Base-by-base conservation (phyloP, 73 alveolate species). In the Urostyla sp. region DNA sequence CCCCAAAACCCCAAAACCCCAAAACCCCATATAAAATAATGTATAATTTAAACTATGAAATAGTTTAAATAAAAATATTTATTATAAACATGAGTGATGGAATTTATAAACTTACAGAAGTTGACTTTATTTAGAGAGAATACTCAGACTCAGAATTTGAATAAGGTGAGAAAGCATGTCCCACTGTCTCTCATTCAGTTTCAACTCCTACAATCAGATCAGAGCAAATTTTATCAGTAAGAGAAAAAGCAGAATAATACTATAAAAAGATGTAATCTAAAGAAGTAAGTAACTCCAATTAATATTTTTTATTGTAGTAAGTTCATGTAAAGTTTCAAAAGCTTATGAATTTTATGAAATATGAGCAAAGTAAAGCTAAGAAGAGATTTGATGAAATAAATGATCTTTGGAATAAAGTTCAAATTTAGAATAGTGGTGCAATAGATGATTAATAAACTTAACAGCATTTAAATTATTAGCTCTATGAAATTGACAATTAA, bases 181-280 rank as follows among this genome's bases (percentile, higher is more conserved):
- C 79, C 0, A 63, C 61, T 24, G 79, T 60, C 1, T 43, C 79
- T 7, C 44, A 63, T 40, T 43, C 79, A 1, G 79, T 43, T 16
- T 26, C 79, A 1, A 63, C 60, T 8, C 79, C 79, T 37, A 43
- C 79, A 2, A 63, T 63, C 6, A 63, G 79, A 40, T 28, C 57
- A 13, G 58, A 63, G 43, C 36, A 63, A 43, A 63, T 63, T 11
- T 24, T 63, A 38, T 63, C 79, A 28, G 79, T 63, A n/a, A 63
- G 79, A 38, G 79, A 63, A 23, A 63, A 50, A 23, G 79, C 79
- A 28, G 79, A 63, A 50, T 43, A 38, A 11, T 63, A 63, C 44
- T 63, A 43, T 11, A 24, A 63, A 24, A 57, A 63, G 2, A 16
- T 63, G 35, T 24, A 63, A 40, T 63, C 79, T 3, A 63, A 63